Percentiles rank a stretch among this genome's conserved stretches.
Evolutionary conservation across 495 filamentous ascomycete species (phyloP).

Genomic region (Cercophora samala): DNA sequence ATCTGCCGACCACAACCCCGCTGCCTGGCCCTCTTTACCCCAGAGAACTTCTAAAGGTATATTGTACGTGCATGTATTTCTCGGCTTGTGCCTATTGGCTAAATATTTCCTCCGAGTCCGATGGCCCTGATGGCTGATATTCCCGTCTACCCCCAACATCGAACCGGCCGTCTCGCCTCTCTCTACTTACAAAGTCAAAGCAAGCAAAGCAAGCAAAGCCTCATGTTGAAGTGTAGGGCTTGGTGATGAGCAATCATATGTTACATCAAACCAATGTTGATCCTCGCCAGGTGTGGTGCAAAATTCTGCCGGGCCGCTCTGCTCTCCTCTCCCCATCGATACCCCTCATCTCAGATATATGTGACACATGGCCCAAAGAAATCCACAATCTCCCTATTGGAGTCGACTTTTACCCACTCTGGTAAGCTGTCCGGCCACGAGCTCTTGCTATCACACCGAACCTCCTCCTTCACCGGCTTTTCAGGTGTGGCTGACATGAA

Average conservation of each 20-base stretch:
- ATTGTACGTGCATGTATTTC: background rate
- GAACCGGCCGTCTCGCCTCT: background rate
- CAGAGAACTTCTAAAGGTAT: background rate
- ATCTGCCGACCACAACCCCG: background rate
- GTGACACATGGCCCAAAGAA: background rate
- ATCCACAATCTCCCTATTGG: slow-evolving; percentile 1
- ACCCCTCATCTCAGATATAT: background rate
- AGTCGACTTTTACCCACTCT: background rate
- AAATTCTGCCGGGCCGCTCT: too few relatives aligned
- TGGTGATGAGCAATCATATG: background rate
- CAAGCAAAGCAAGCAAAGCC: background rate
- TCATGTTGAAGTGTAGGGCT: background rate
- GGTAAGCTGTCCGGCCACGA: background rate
- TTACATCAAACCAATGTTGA: background rate
- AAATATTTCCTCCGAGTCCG: background rate
- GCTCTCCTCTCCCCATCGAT: background rate
- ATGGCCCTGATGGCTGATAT: background rate
- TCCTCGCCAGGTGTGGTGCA: background rate
- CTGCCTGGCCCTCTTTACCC: background rate
- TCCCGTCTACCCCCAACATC: background rate
- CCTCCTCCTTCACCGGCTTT: background rate
- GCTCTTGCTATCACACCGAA: background rate
- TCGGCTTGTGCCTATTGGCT: background rate
- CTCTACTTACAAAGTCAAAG: too few relatives aligned
- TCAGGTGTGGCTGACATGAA: background rate